A percentile compares a stretch with the other conserved stretches of the same genome.
These are phyloP conservation scores for Populus euphratica DNA, from an alignment of 345 rosid species.

Conservation along the genomic window DNA sequence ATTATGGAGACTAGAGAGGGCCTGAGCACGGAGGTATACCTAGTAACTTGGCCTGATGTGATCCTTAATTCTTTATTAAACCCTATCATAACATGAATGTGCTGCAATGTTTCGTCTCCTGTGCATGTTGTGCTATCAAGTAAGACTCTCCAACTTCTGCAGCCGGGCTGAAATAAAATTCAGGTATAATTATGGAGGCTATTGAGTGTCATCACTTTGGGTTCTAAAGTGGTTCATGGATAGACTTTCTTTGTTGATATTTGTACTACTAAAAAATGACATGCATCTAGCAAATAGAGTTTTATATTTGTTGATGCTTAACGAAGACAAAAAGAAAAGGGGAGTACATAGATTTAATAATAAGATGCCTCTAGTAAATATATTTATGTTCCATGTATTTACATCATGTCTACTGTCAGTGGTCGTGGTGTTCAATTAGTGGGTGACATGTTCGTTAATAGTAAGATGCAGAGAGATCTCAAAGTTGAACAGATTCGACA, in stretches of 20 bases:
- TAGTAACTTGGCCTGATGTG: no score
- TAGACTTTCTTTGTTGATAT: not conserved
- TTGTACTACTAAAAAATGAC: not conserved
- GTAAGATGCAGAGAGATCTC: constrained; percentile 64
- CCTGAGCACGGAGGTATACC: no score
- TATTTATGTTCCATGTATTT: not conserved
- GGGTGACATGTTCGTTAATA: constrained; percentile 25
- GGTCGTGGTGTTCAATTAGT: not conserved
- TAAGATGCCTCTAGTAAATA: not conserved
- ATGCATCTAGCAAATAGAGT: not conserved
- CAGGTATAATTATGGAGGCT: not conserved
- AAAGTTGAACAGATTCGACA: constrained; percentile 29
- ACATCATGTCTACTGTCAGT: not conserved
- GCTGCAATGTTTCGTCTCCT: not conserved
- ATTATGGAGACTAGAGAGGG: no score
- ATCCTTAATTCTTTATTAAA: no score
- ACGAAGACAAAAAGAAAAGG: no score
- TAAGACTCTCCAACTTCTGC: not conserved
- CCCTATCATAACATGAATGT: not conserved
- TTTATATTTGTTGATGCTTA: no score
- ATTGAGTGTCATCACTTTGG: constrained; percentile 1
- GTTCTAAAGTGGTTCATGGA: not conserved
- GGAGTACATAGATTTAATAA: not conserved
- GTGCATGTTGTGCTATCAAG: not conserved
- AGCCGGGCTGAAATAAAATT: not conserved